Evolutionary conservation across 2,329 filamentous ascomycete species (phyloP), one percentile per base, ranked within the genome.

Genomic region (Harringtonia lauricola): DNA sequence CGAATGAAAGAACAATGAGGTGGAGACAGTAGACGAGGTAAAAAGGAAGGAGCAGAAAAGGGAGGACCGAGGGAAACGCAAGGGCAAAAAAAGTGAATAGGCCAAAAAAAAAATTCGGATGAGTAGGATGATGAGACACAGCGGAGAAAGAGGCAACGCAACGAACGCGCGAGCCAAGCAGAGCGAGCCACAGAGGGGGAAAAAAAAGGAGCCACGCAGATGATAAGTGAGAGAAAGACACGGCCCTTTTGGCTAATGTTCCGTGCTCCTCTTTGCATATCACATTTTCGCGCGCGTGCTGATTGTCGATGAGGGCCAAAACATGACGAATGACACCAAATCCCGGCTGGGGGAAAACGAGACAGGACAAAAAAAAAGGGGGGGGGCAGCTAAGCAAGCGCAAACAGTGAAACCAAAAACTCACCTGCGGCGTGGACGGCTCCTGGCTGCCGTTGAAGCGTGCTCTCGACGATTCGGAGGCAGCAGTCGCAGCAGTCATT

Each of bases 371-470:
- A 24, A 29, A 4, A 14, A n/a, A 37, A 37, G 14, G 21, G 10
- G 19, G n/a, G n/a, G 22, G 14, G 10, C 7, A 17, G 14, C 7
- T 7, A 26, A 26, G 24, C 35, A 22, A 8, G 17, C 15, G 8
- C 21, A 13, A 17, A 19, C 19, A 34, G 26, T 4, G 12, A 17
- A 1, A 29, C 5, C 17, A n/a, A n/a, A n/a, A n/a, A 36, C 67
- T 63, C 63, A 71, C 68, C 67, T 72, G 71, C 56, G 66, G 63
- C 50, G 66, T 63, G 50, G 64, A 61, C 49, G 57, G 57, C 53
- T 64, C 63, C 24, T 53, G 42, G 47, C 61, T 60, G 56, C 62
- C 59, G 57, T 61, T 65, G 54, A 65, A 65, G 53, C 65, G 68
- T 55, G 70, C 67, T 48, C 62, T 65, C 49, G 64, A 13, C 49